phyloP scores from a whole-genome alignment of 2,329 filamentous ascomycete genomes.

The Claviceps lovelessii region DNA sequence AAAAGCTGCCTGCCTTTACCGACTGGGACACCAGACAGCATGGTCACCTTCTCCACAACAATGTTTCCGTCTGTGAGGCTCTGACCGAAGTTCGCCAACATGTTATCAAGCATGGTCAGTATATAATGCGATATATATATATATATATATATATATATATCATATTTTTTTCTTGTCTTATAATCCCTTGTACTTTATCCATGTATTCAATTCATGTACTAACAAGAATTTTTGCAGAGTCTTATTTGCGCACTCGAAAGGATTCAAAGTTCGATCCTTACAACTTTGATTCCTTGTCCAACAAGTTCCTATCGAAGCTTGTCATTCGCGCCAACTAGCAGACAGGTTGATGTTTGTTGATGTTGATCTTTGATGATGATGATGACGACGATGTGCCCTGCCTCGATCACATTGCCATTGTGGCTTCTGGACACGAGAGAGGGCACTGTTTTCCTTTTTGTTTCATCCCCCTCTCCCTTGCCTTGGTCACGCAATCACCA shows the following conservation, averaged over 20 bases:
- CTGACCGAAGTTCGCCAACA: slow-evolving; percentile 92
- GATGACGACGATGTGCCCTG: background rate
- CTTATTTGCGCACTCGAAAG: slow-evolving; percentile 68
- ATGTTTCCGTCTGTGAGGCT: slow-evolving; percentile 80
- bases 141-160: too few species aligned
- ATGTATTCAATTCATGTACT: slow-evolving; percentile 4
- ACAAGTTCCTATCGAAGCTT: slow-evolving; percentile 93
- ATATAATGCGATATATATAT: background rate
- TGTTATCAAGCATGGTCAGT: slow-evolving; percentile 84
- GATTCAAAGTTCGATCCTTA: slow-evolving; percentile 74
- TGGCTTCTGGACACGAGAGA: background rate
- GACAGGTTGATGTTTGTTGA: background rate
- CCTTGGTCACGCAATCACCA: slow-evolving; percentile 10
- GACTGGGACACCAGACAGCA: slow-evolving; percentile 93
- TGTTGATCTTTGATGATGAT: background rate
- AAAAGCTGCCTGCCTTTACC: slow-evolving; percentile 81
- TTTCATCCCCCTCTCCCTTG: slow-evolving; percentile 16
- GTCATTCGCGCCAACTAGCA: slow-evolving; percentile 79
- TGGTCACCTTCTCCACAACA: slow-evolving; percentile 79
- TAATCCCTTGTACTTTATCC: background rate
- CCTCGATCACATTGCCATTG: background rate
- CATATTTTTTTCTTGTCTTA: background rate
- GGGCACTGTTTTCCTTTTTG: slow-evolving; percentile 5
- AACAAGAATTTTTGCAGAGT: slow-evolving; percentile 41
- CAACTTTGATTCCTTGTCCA: slow-evolving; percentile 89